These are phyloP conservation scores for Yamadazyma sp. DNA, from an alignment of 1,139 yeast genomes.

Conservation along the genomic window DNA sequence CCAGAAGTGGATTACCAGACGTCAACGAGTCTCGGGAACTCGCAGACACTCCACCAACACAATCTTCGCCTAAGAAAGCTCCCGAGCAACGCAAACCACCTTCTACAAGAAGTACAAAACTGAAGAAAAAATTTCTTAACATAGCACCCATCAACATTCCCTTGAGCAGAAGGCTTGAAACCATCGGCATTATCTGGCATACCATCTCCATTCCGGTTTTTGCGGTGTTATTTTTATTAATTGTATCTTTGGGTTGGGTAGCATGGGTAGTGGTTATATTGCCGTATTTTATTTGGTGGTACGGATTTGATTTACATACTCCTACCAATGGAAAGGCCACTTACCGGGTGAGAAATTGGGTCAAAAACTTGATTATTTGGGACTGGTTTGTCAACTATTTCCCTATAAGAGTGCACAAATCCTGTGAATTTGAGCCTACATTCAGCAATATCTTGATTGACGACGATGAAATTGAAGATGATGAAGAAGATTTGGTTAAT, in stretches of 20 bases:
- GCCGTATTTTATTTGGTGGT: conserved; percentile 63
- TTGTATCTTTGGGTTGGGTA: conserved; percentile 63
- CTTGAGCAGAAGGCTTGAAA: conserved; percentile 59
- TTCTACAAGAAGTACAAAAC: neutral
- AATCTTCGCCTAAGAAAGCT: neutral
- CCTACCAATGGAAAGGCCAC: conserved; percentile 73
- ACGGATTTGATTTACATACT: conserved; percentile 55
- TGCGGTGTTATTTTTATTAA: conserved; percentile 49
- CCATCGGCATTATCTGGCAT: conserved; percentile 75
- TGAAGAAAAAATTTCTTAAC: conserved; percentile 20
- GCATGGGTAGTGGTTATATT: conserved; percentile 64
- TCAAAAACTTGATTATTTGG: conserved; percentile 67
- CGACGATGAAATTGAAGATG: conserved; percentile 23
- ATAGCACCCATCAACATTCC: conserved; percentile 60
- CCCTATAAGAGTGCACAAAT: conserved; percentile 75
- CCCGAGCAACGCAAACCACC: neutral
- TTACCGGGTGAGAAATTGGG: conserved; percentile 54
- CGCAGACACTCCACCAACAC: neutral
- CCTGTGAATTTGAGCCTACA: conserved; percentile 74
- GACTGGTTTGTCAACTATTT: conserved; percentile 73
- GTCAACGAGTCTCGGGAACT: neutral
- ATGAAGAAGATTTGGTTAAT: conserved; percentile 46
- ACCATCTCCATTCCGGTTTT: conserved; percentile 68
- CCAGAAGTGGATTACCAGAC: neutral
- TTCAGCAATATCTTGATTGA: conserved; percentile 42